Evolutionary conservation across 306 rosid species (phyloP).

Genomic region (Styphnolobium japonicum): DNA sequence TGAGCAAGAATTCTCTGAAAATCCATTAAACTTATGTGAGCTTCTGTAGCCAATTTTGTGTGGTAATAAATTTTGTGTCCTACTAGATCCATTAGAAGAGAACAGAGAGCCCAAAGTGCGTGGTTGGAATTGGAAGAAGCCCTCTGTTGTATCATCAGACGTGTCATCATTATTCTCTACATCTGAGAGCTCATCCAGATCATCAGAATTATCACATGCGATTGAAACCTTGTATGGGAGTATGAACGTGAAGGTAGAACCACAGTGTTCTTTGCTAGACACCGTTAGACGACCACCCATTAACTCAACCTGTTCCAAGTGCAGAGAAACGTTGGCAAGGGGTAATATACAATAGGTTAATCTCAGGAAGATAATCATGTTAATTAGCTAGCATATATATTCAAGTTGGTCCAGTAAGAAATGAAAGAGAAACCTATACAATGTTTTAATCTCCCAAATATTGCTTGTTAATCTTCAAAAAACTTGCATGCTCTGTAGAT

Average conservation of each 20-base stretch:
- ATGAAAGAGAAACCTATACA: background rate
- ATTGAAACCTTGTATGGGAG: constrained; percentile 84
- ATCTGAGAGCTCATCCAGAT: constrained; percentile 72
- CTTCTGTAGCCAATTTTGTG: constrained; percentile 35
- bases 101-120: constrained; percentile 80
- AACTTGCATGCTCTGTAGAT: too few relatives aligned
- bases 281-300: constrained; percentile 94
- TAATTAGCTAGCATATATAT: too few relatives aligned
- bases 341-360: background rate
- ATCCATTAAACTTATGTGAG: constrained; percentile 58
- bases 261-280: constrained; percentile 70
- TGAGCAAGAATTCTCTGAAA: constrained; percentile 36
- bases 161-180: constrained; percentile 48
- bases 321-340: constrained; percentile 7
- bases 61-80: constrained; percentile 51
- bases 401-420: background rate
- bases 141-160: constrained; percentile 56
- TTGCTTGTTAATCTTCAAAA: too few relatives aligned
- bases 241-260: constrained; percentile 88
- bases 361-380: background rate
- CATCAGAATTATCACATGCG: constrained; percentile 55
- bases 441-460: too few relatives aligned
- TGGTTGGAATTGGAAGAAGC: constrained; percentile 90
- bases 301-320: constrained; percentile 73
- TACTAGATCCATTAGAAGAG: constrained; percentile 64